Percentiles rank a stretch among this genome's conserved stretches.
These are phyloP conservation scores for Gynandropsis gynandra DNA, from an alignment of 345 rosid genomes.

Conservation along the genomic window DNA sequence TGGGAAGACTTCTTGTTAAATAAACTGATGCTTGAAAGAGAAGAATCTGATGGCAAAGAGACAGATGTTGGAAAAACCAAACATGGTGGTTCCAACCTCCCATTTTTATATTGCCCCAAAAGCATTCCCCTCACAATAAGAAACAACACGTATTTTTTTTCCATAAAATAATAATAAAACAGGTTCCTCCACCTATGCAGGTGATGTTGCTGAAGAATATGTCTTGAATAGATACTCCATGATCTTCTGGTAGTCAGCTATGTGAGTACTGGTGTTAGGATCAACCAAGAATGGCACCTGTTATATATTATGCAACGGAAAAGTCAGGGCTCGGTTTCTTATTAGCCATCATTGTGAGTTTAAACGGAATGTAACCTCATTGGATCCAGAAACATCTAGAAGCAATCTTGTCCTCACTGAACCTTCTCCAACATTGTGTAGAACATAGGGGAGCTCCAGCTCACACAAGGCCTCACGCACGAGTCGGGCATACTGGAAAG, in stretches of 20 bases:
- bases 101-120: too few species aligned
- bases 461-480: slow-evolving; percentile 85
- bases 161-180: too few species aligned
- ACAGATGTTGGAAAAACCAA: neutral
- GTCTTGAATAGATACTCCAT: slow-evolving; percentile 57
- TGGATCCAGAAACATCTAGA: slow-evolving; percentile 47
- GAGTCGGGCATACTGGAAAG: slow-evolving; percentile 55
- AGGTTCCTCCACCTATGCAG: slow-evolving; percentile 3
- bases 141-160: too few species aligned
- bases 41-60: slow-evolving; percentile 7
- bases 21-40: slow-evolving; percentile 16
- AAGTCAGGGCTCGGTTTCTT: neutral
- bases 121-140: too few species aligned
- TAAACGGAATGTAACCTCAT: slow-evolving; percentile 37
- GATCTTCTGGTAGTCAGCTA: slow-evolving; percentile 58
- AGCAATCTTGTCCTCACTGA: slow-evolving; percentile 43
- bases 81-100: neutral
- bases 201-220: slow-evolving; percentile 35
- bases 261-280: slow-evolving; percentile 57
- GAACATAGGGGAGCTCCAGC: slow-evolving; percentile 70
- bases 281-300: slow-evolving; percentile 74
- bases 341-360: slow-evolving; percentile 9
- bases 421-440: slow-evolving; percentile 68
- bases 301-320: slow-evolving; percentile 10
- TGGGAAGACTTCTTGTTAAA: slow-evolving; percentile 8